Base-by-base conservation (phyloP, 306 rosid species). In the Cicer cuneatum region DNA sequence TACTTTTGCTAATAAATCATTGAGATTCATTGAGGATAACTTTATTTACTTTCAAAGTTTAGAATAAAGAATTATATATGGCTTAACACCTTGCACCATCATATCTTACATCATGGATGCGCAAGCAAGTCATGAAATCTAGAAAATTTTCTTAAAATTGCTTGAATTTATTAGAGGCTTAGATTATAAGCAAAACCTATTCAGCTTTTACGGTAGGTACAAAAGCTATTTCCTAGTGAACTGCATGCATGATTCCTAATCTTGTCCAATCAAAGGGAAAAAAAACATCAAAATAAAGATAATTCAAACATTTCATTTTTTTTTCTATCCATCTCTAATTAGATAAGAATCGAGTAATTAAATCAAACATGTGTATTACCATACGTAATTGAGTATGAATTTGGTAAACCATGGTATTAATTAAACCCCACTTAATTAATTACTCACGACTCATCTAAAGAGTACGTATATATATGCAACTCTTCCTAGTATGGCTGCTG, bases 251-350 rank as follows among this genome's bases (percentile, higher is more conserved):
- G 71, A 85, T 81, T 77, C 66, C 40, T 59, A 76, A 78, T 66
- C 72, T 80, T 63, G 89, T 88, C 89, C 77, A 74, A 86, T 88
- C 87, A 85, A 75, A 62, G 15, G 24, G 71, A 79, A 73, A 78
- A 78, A 81, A 78, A 81, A 60, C 21, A 49, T 7, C 53, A 80
- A 29, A 29, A 29, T 29, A 29, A 59, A 15, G 80, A 47, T 56
- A 43, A 77, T 58, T 72, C 79, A 59, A 77, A 76, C 70, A 66
- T 72, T 62, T 66, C 29, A 37, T 10, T 16, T 29, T 53, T 63
- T 38, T 59, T 65, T 46, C 54, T 41, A 75, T 73, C 62, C 66
- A 49, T 71, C 63, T 63, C 35, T 39, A 65, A 47, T 19, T 63
- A 74, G 61, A 51, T 14, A 65, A 45, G 73, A 21, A 45, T 56